phyloP scores from a whole-genome alignment of 257 asterid genomes.

The Craterostigma plantagineum region DNA sequence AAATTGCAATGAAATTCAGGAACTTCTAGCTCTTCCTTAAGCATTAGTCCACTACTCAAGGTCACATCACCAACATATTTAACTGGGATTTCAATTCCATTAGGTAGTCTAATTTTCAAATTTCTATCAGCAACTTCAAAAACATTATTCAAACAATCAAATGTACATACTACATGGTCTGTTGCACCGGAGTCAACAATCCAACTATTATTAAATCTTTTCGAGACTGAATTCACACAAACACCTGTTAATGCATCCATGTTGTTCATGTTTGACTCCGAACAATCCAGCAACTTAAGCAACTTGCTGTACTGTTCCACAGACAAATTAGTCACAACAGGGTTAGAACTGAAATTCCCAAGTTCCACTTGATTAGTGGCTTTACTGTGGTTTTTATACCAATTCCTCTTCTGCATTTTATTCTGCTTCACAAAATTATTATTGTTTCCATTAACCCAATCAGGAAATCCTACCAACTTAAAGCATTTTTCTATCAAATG shows the following conservation, averaged over 20 bases:
- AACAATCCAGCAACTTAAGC: too few relatives aligned
- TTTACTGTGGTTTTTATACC: too few relatives aligned
- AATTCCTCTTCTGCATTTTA: background rate
- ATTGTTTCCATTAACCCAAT: background rate
- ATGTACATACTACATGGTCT: background rate
- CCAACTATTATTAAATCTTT: background rate
- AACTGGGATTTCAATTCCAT: background rate
- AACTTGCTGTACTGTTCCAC: too few relatives aligned
- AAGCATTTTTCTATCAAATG: background rate
- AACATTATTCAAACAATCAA: background rate
- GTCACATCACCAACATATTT: background rate
- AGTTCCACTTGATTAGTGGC: too few relatives aligned
- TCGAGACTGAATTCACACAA: background rate
- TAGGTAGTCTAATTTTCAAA: background rate
- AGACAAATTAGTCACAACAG: too few relatives aligned
- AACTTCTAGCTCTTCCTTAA: background rate
- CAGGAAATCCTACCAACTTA: conserved; percentile 1
- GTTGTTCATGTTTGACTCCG: too few relatives aligned
- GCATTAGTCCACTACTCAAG: background rate
- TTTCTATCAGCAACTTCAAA: background rate
- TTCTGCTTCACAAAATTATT: background rate
- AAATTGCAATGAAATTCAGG: conserved; percentile 1
- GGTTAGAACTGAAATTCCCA: too few relatives aligned
- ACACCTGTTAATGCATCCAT: background rate
- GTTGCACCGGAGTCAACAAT: background rate